phyloP scores from a whole-genome alignment of 495 filamentous ascomycete species.

The Tuber borchii region DNA sequence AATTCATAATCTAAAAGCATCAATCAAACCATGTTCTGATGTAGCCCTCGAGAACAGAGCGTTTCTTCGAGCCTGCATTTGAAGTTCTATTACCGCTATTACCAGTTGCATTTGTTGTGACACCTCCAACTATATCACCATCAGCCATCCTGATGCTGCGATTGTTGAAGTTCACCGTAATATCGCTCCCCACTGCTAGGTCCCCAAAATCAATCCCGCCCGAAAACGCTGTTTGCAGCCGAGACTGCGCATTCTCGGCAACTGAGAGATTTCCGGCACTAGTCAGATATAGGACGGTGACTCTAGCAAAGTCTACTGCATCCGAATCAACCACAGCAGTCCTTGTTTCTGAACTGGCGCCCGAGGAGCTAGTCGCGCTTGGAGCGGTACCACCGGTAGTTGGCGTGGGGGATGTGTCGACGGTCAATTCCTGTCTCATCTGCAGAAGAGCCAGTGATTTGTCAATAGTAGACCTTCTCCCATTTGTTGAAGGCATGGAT shows the following conservation, averaged over 20 bases:
- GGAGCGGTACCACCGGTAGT: conserved; percentile 25
- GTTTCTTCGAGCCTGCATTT: conserved; percentile 12
- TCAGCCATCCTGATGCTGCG: conserved; percentile 29
- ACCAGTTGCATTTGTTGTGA: conserved; percentile 16
- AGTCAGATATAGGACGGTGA: conserved; percentile 57
- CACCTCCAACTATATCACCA: conserved; percentile 22
- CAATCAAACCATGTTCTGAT: conserved; percentile 13
- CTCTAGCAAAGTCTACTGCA: conserved; percentile 60
- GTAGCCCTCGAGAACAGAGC: conserved; percentile 17
- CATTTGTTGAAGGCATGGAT: conserved; percentile 44
- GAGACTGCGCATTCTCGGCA: conserved; percentile 54
- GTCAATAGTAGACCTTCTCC: conserved; percentile 37
- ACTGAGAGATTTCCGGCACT: conserved; percentile 50
- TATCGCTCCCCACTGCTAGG: conserved; percentile 21
- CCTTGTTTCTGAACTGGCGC: conserved; percentile 38
- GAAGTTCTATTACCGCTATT: conserved; percentile 4
- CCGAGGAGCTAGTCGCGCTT: conserved; percentile 42
- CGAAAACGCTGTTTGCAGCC: conserved; percentile 53
- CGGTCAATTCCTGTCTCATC: conserved; percentile 21
- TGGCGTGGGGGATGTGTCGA: conserved; percentile 33
- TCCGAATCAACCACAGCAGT: conserved; percentile 43
- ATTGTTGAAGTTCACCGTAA: conserved; percentile 32
- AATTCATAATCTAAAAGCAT: neutral
- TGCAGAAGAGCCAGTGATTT: conserved; percentile 37
- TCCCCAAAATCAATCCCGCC: conserved; percentile 38